A percentile compares a stretch with the other conserved stretches of the same genome.
Conservation (phyloP, 2,329 filamentous ascomycete genomes). For the Endoconidiophora polonica region DNA sequence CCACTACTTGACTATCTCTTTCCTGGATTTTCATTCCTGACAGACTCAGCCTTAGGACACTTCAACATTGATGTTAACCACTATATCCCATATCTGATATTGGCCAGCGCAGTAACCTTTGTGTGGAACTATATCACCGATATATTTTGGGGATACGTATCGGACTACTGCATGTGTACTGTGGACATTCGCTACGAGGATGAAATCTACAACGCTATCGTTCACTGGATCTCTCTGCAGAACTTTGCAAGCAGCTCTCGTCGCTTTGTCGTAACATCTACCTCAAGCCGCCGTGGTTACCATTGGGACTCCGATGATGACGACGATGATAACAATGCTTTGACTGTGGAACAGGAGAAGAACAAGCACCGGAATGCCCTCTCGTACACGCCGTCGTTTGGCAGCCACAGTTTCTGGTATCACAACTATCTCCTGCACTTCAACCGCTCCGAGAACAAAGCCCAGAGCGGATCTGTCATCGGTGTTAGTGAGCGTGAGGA, state of each 20-base stretch:
- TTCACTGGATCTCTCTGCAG: conserved; percentile 52
- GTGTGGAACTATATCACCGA: conserved; percentile 35
- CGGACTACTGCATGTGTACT: conserved; percentile 43
- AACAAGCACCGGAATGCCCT: conserved; percentile 19
- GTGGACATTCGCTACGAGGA: conserved; percentile 53
- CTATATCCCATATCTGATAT: conserved; percentile 42
- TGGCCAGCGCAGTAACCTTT: conserved; percentile 31
- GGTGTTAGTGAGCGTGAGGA: conserved; percentile 37
- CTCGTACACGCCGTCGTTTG: conserved; percentile 50
- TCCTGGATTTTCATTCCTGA: conserved; percentile 45
- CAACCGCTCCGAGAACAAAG: conserved; percentile 31
- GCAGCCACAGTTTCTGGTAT: conserved; percentile 54
- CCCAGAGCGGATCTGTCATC: conserved; percentile 21
- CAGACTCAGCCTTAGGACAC: conserved; percentile 35
- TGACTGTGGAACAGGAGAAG: background rate
- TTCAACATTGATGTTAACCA: conserved; percentile 44
- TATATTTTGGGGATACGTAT: conserved; percentile 31
- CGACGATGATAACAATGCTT: conserved; percentile 24
- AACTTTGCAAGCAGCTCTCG: conserved; percentile 41
- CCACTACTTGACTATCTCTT: conserved; percentile 44
- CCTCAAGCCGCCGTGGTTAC: conserved; percentile 36
- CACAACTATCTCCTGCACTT: conserved; percentile 40
- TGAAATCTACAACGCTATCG: conserved; percentile 56
- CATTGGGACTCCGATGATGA: conserved; percentile 31
- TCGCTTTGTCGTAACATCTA: conserved; percentile 48